These are phyloP conservation scores for Kodamaea sp. DNA, from an alignment of 1,139 yeast species.

Conservation along the genomic window DNA sequence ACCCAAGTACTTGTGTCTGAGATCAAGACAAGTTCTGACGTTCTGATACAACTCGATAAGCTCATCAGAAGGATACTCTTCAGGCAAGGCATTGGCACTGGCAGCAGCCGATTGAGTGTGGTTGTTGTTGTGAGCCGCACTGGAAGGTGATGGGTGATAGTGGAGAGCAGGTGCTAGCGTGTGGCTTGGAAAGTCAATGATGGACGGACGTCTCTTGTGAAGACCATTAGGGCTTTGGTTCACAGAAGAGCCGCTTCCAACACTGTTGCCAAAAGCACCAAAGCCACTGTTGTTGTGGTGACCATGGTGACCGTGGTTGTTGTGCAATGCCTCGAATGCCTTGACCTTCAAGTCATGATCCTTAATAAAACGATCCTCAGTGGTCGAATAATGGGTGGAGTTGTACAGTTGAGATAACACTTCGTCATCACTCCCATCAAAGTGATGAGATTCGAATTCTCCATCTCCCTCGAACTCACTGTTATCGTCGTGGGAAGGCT, in stretches of 20 bases:
- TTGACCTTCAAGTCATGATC: constrained; percentile 71
- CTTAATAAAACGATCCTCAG: constrained; percentile 65
- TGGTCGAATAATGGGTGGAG: constrained; percentile 62
- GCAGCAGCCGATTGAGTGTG: constrained; percentile 15
- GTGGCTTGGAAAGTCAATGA: constrained; percentile 50
- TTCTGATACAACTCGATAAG: constrained; percentile 68
- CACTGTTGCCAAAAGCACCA: neutral
- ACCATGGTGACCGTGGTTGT: constrained; percentile 15
- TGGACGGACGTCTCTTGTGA: constrained; percentile 50
- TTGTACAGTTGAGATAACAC: constrained; percentile 31
- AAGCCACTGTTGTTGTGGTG: constrained; percentile 14
- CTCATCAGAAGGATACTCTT: constrained; percentile 70
- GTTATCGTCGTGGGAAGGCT: constrained; percentile 2
- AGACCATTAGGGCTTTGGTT: too few relatives aligned
- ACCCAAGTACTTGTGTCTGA: constrained; percentile 75
- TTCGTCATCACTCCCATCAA: constrained; percentile 30
- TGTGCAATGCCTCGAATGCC: constrained; percentile 59
- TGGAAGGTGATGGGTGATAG: constrained; percentile 24
- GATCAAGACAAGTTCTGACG: constrained; percentile 68
- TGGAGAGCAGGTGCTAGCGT: constrained; percentile 12
- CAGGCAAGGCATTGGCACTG: constrained; percentile 56
- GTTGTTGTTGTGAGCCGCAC: constrained; percentile 17
- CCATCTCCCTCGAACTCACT: constrained; percentile 11
- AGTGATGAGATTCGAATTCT: constrained; percentile 15
- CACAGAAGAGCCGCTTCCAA: constrained; percentile 15